Evolutionary conservation across 192 early-diverging fungal species (phyloP), one percentile per base, ranked within the genome.

Genomic region (Coemansia sp.): DNA sequence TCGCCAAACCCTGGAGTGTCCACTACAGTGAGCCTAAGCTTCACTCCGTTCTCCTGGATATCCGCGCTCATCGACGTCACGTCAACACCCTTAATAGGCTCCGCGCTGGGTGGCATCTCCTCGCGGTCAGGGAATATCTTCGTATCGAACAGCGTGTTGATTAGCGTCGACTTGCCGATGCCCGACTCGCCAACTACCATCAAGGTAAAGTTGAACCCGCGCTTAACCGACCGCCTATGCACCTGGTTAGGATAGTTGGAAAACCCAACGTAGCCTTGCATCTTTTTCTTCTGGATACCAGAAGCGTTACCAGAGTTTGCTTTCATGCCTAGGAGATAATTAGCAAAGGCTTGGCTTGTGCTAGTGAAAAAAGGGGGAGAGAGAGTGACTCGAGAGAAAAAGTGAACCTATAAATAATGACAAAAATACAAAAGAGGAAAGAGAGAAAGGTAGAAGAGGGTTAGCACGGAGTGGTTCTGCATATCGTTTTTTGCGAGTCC

Each of bases 1-100:
- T 99, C 97, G 66, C 97, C 95, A 74, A 94, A 99, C 13, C 95
- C 97, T 42, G 96, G 97, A 24, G 97, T 98, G 70, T 99, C 97
- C 18, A 96, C 94, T 23, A 99, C 92, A 37, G 90, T 97, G 13
- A 99, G 86, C 74, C 91, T 89, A 46, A 99, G 87, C 69, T 89
- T 89, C 62, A 99, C 95, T 23, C 93, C 94, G 71, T 93, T 96
- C 74, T 99, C 97, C 77, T 99, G 93, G 65, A 99, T 94, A 18
- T 96, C 96, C 73, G 89, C 89, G 45, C 85, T 92, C 69, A 92
- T 87, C 56, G 89, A 86, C 60, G 92, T 88, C 28, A 94, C 88
- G 57, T 88, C 90, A 5, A 94, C 89, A 38, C 90, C 90, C 76
- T 92, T 89, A 43, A 80, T 81, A 16, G 80, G 58, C 40, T 90